Conservation (phyloP, 139 green algal genomes). For the Picochlorum sp. region DNA sequence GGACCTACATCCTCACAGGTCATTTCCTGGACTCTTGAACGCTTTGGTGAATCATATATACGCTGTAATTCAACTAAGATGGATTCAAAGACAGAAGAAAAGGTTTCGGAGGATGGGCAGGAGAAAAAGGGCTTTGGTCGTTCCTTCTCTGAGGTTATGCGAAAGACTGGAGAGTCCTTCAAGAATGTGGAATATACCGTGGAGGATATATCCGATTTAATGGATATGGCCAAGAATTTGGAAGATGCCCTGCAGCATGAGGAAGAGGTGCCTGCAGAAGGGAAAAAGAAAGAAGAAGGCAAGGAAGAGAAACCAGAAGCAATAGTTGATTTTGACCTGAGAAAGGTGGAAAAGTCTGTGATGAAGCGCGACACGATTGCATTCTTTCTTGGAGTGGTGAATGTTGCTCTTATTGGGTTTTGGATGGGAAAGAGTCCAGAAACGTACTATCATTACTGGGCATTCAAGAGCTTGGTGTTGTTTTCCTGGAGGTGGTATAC, state of each 20-base stretch:
- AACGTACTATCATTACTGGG: constrained; percentile 64
- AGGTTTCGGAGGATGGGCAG: no score
- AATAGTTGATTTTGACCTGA: not conserved
- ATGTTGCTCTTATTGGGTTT: constrained; percentile 19
- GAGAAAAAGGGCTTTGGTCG: no score
- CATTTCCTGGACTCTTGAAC: no score
- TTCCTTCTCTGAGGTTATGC: no score
- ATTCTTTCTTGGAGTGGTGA: constrained; percentile 36
- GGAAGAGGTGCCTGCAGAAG: not conserved
- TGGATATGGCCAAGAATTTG: not conserved
- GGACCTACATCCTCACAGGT: no score
- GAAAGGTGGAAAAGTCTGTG: constrained; percentile 7
- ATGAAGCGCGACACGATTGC: constrained; percentile 40
- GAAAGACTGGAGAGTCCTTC: not conserved
- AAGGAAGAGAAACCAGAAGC: not conserved
- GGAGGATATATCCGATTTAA: not conserved
- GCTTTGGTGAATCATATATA: no score
- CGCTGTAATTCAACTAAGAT: no score
- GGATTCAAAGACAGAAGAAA: no score
- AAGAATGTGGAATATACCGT: not conserved
- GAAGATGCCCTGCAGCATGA: not conserved
- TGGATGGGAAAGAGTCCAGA: constrained; percentile 30
- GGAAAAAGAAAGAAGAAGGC: not conserved
- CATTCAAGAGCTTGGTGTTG: constrained; percentile 45
- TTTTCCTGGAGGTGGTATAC: constrained; percentile 43